Percentiles rank a stretch among this genome's conserved stretches.
These are phyloP conservation scores for Aspergillus olivimuriae DNA, from an alignment of 495 filamentous ascomycete species.

Conservation along the genomic window DNA sequence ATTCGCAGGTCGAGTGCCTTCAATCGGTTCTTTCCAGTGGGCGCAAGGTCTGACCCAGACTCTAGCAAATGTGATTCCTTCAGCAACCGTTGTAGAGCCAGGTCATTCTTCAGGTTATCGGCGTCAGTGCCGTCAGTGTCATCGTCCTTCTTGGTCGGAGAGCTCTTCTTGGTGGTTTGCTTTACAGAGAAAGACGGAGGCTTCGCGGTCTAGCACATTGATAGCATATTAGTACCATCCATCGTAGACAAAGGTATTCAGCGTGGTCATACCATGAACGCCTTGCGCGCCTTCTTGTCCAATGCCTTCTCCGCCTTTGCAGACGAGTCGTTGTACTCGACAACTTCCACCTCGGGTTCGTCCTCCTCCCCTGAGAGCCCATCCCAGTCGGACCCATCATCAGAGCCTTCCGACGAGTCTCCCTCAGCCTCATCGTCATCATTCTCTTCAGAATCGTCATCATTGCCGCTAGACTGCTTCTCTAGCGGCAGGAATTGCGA, in stretches of 20 bases:
- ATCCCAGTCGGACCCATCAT: conserved; percentile 53
- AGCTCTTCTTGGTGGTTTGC: conserved; percentile 20
- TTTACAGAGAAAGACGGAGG: conserved; percentile 45
- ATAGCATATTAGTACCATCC: conserved; percentile 10
- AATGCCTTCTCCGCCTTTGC: conserved; percentile 29
- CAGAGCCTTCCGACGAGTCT: conserved; percentile 17
- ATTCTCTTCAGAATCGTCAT: conserved; percentile 13
- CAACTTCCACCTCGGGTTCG: conserved; percentile 48
- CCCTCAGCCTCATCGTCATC: conserved; percentile 26
- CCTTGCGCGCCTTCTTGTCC: conserved; percentile 64
- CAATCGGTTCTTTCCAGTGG: conserved; percentile 57
- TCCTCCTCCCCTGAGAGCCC: conserved; percentile 51
- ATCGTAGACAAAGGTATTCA: not conserved
- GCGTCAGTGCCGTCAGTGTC: conserved; percentile 51
- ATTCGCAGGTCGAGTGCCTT: conserved; percentile 80
- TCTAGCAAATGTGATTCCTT: conserved; percentile 90
- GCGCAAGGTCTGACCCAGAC: conserved; percentile 50
- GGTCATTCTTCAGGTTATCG: conserved; percentile 78
- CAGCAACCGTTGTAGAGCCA: conserved; percentile 82
- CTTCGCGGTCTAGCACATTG: conserved; percentile 29
- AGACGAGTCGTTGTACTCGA: conserved; percentile 51
- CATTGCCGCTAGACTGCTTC: conserved; percentile 14
- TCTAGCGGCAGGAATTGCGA: conserved; percentile 72
- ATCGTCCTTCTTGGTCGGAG: conserved; percentile 27
- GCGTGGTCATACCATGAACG: conserved; percentile 59